A percentile compares a stretch with the other conserved stretches of the same genome.
phyloP scores from a whole-genome alignment of 805 yeast genomes.

The Scheffersomyces stipitis region DNA sequence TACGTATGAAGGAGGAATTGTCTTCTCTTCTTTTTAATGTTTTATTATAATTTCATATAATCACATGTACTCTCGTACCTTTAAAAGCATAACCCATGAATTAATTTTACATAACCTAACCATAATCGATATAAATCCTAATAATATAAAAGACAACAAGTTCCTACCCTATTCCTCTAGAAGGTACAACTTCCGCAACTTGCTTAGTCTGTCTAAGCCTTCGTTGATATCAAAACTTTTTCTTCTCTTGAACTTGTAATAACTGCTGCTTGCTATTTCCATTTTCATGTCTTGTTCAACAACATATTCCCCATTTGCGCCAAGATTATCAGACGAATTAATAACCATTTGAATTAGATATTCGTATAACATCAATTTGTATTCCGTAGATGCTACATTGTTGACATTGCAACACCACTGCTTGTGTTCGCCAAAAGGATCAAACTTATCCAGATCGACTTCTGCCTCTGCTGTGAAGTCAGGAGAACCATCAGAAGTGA shows the following conservation, averaged over 20 bases:
- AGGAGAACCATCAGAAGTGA: constrained; percentile 6
- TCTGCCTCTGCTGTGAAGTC: constrained; percentile 15
- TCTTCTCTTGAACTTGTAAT: constrained; percentile 13
- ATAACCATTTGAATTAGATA: constrained; percentile 26
- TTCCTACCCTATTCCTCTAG: no score
- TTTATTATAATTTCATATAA: no score
- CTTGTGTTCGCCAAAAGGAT: constrained; percentile 31
- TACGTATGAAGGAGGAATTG: no score
- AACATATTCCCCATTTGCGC: constrained; percentile 24
- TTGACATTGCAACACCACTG: constrained; percentile 32
- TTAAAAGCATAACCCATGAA: no score
- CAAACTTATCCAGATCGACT: constrained; percentile 8
- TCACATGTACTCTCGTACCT: no score
- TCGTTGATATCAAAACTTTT: constrained; percentile 30
- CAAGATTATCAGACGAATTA: constrained; percentile 21
- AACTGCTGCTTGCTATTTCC: constrained; percentile 2
- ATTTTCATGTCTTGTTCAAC: constrained; percentile 9
- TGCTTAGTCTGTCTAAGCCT: constrained; percentile 31
- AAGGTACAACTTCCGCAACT: constrained; percentile 36
- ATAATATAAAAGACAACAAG: no score
- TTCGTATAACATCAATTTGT: constrained; percentile 6
- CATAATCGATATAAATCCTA: no score
- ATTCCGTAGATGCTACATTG: constrained; percentile 10
- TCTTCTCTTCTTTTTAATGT: no score
- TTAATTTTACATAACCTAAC: no score